A percentile compares a stretch with the other conserved stretches of the same genome.
These are phyloP conservation scores for Hanseniaspora nectarophila DNA, from an alignment of 805 yeast species.

Conservation along the genomic window DNA sequence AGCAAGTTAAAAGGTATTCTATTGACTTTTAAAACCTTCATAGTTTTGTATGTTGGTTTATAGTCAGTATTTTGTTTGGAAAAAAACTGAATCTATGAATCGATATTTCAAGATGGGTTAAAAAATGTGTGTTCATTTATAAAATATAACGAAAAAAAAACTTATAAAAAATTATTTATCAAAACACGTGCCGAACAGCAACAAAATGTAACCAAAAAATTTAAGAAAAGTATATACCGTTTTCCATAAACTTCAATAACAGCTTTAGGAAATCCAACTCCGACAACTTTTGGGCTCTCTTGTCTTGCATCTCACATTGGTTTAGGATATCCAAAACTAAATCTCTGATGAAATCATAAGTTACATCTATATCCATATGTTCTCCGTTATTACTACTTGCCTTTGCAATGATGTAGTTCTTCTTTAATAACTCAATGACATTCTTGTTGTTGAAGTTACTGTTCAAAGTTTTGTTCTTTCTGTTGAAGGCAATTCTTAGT, in stretches of 20 bases:
- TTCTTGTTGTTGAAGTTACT: slow-evolving; percentile 84
- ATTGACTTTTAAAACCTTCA: slow-evolving; percentile 4
- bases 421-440: slow-evolving; percentile 68
- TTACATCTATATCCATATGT: slow-evolving; percentile 23
- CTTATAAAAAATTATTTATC: background rate
- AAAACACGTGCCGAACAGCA: background rate
- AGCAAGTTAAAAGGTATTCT: slow-evolving; percentile 8
- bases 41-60: too few species aligned
- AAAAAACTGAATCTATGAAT: background rate
- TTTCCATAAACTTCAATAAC: slow-evolving; percentile 88
- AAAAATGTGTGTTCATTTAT: background rate
- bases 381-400: slow-evolving; percentile 33
- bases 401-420: slow-evolving; percentile 73
- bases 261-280: slow-evolving; percentile 84
- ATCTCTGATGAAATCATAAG: slow-evolving; percentile 41
- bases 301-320: slow-evolving; percentile 70
- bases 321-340: slow-evolving; percentile 62
- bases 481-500: slow-evolving; percentile 76
- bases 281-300: slow-evolving; percentile 87
- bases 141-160: background rate
- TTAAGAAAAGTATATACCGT: slow-evolving; percentile 89
- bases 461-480: slow-evolving; percentile 84
- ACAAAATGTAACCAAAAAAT: background rate
- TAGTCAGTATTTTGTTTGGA: background rate
- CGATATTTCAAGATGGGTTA: too few species aligned